phyloP scores from a whole-genome alignment of 495 filamentous ascomycete genomes.

The Aspergillus sparsus region DNA sequence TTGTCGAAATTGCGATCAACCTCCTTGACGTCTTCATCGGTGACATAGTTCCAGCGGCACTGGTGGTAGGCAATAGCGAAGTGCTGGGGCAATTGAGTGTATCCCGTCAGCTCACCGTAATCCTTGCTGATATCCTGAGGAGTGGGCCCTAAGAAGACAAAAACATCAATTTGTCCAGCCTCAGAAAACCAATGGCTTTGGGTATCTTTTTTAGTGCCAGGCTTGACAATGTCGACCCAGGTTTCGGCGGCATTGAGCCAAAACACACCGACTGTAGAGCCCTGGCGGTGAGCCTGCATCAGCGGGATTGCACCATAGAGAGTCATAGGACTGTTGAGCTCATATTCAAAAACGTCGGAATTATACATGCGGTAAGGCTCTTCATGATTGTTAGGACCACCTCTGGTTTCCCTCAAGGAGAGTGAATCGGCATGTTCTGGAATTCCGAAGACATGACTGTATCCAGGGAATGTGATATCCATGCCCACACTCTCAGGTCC shows the following conservation, averaged over 20 bases:
- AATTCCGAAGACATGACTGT: slow-evolving; percentile 91
- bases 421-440: slow-evolving; percentile 89
- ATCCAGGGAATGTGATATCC: slow-evolving; percentile 89
- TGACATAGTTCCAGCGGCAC: slow-evolving; percentile 98
- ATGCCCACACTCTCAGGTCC: slow-evolving; percentile 87
- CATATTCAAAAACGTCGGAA: slow-evolving; percentile 95
- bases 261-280: slow-evolving; percentile 94
- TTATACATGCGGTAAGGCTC: slow-evolving; percentile 98
- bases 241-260: slow-evolving; percentile 98
- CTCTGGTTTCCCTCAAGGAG: slow-evolving; percentile 82
- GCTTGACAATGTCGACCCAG: slow-evolving; percentile 92
- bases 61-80: slow-evolving; percentile 95
- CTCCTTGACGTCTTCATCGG: slow-evolving; percentile 93
- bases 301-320: slow-evolving; percentile 93
- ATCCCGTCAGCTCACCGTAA: slow-evolving; percentile 94
- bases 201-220: slow-evolving; percentile 68
- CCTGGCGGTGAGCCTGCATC: slow-evolving; percentile 94
- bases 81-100: slow-evolving; percentile 82
- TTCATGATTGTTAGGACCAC: slow-evolving; percentile 77
- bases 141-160: slow-evolving; percentile 88
- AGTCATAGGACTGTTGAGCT: slow-evolving; percentile 97
- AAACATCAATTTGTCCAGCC: slow-evolving; percentile 82
- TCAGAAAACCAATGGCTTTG: slow-evolving; percentile 98
- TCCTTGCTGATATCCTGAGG: slow-evolving; percentile 75
- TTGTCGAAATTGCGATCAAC: slow-evolving; percentile 96